These are phyloP conservation scores for Aspergillus tamarii DNA, from an alignment of 2,329 filamentous ascomycete genomes.

Conservation along the genomic window DNA sequence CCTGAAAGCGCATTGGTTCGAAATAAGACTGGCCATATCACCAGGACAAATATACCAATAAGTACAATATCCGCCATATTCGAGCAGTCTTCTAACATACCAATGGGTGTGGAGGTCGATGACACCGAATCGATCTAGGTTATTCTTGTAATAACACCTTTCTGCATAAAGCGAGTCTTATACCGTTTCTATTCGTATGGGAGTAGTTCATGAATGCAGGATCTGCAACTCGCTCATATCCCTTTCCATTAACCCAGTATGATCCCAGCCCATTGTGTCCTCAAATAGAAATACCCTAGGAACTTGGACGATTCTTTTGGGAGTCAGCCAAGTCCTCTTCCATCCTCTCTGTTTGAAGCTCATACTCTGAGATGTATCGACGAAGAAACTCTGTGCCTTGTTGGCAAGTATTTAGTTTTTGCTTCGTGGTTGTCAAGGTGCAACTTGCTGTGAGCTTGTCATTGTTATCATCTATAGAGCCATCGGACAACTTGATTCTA, in stretches of 20 bases:
- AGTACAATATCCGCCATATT: background rate
- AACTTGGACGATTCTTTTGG: background rate
- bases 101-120: background rate
- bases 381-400: too few relatives aligned
- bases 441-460: too few relatives aligned
- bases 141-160: background rate
- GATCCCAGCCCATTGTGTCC: background rate
- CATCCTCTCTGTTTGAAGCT: too few relatives aligned
- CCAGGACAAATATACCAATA: background rate
- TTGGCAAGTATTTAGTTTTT: too few relatives aligned
- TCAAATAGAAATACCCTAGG: background rate
- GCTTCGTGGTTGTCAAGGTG: too few relatives aligned
- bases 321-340: too few relatives aligned
- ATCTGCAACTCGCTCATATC: background rate
- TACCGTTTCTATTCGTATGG: background rate
- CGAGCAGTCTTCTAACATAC: too few relatives aligned
- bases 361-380: too few relatives aligned
- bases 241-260: background rate
- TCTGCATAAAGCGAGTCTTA: background rate
- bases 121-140: background rate
- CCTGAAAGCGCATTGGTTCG: background rate
- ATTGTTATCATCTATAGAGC: too few relatives aligned
- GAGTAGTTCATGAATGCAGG: background rate
- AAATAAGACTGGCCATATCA: slow-evolving; percentile 5
- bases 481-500: too few relatives aligned